Base-by-base conservation (phyloP, 2,329 filamentous ascomycete genomes). In the Venturia carpophila region DNA sequence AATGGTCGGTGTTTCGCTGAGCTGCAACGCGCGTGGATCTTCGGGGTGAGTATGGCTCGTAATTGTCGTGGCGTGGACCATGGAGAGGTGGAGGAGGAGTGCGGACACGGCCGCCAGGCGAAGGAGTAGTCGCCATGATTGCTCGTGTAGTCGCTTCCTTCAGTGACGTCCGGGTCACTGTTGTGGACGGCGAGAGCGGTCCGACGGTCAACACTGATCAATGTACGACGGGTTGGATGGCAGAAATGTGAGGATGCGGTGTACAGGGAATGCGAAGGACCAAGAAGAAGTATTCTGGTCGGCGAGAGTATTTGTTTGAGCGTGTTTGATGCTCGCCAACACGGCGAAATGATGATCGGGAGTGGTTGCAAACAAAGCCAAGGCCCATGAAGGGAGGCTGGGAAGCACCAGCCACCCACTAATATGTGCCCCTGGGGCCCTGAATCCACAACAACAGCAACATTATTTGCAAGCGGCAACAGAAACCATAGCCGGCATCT, bases 31-130 rank as follows among this genome's bases (percentile, higher is more conserved):
- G 83, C 67, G 83, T 82, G 4, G 86, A 89, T 71, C 89, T 88
- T 74, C 88, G 84, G 64, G 87, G 86, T 67, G 87, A 85, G 72
- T 86, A 92, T 56, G 89, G 89, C 71, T 90, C 83, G 80, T 87
- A 92, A 68, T 80, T 77, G 75, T 92, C 89, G 69, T 82, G 79
- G 71, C 81, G 85, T 45, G 76, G 66, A 60, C 88, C 89, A 71
- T 86, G 83, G 66, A 83, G 83, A 60, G 89, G 89, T 65, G 89
- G 86, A 49, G 84, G 83, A 67, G 89, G 89, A 61, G 87, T 90
- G 73, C 80, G 84, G 67, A 89, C 76, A 68, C 78, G 77, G 52
- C 78, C 75, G 45, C 83, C 79, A 68, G 84, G 85, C 62, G 87
- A 83, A 69, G 88, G 87, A 55, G 87, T 89, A 75, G 64, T 82